Percentiles rank a stretch among this genome's conserved stretches.
Conservation (phyloP, 1,139 yeast species). For the Suhomyces coccinellae region DNA sequence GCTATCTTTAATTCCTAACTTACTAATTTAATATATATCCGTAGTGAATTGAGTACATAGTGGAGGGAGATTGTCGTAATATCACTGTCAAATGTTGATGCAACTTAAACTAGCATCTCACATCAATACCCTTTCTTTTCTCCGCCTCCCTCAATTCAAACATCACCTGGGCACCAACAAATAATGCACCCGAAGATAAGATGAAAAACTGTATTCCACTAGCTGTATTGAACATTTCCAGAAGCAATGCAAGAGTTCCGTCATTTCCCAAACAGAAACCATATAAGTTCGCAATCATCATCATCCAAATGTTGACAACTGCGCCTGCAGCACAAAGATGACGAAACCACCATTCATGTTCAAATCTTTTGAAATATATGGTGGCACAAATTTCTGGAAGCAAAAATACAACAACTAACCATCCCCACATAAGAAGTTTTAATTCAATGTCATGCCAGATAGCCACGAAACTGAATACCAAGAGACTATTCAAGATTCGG, state of each 20-base stretch:
- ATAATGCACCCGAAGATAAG: slow-evolving; percentile 64
- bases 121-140: slow-evolving; percentile 76
- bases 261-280: slow-evolving; percentile 94
- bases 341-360: slow-evolving; percentile 68
- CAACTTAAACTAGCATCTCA: slow-evolving; percentile 56
- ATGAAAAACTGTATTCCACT: slow-evolving; percentile 69
- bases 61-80: too few species aligned
- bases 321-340: slow-evolving; percentile 86
- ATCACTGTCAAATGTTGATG: too few species aligned
- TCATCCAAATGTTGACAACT: slow-evolving; percentile 89
- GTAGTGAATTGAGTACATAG: too few species aligned
- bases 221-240: slow-evolving; percentile 69
- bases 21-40: too few species aligned
- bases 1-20: too few species aligned
- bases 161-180: slow-evolving; percentile 90
- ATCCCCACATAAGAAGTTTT: slow-evolving; percentile 88
- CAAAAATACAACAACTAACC: slow-evolving; percentile 85
- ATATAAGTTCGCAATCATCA: slow-evolving; percentile 94
- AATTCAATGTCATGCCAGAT: slow-evolving; percentile 97
- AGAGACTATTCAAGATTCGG: slow-evolving; percentile 70
- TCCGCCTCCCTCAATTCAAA: slow-evolving; percentile 89
- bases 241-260: slow-evolving; percentile 67
- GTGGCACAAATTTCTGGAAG: slow-evolving; percentile 85
- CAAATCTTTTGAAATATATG: slow-evolving; percentile 40
- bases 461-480: slow-evolving; percentile 96